Base-by-base conservation (phyloP, 805 yeast species). In the Groenewaldozyma salmanticensis region DNA sequence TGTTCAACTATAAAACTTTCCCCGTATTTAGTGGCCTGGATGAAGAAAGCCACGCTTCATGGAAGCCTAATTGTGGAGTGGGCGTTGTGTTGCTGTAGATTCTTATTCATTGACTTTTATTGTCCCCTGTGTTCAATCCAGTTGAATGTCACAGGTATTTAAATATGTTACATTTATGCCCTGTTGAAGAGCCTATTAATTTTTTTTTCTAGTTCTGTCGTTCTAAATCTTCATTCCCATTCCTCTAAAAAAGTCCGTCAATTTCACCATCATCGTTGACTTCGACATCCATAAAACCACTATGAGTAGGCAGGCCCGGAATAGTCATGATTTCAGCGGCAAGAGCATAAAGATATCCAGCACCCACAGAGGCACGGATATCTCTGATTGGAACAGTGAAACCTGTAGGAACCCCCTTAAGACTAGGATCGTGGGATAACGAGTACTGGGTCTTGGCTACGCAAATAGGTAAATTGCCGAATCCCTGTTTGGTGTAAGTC, bases 361-460 rank as follows among this genome's bases (percentile, higher is more conserved):
- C 97, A 64, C 98, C 98, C 42, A 85, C 84, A 29, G 95, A 81
- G 32, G 90, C 88, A 64, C 94, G 81, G 49, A 90, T 84, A 54
- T 90, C 98, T 61, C 94, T 76, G 53, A 90, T 86, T 38, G 98
- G 97, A 61, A 90, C 83, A 15, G 77, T 82, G 70, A 88, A 90
- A 5, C 94, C 96, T 17, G 81, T 76, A 50, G 98, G 98, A 33
- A 86, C 96, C 59, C 96, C 96, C 68, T 88, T 88, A 62, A 92
- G 73, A 18, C 75, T 68, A 34, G 97, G 87, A 64, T 90, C 97
- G 59, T 88, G 96, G 2, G 96, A 87, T 52, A 90, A 70, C 1
- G 96, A 86, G 70, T 90, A 90, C 65, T 90, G 98, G 2, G 98
- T 90, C 72, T 90, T 90, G 44, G 98, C 98, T 57, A 90, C 83